Base-by-base conservation (phyloP, 2,329 filamentous ascomycete genomes). In the Colletotrichum kahawae region DNA sequence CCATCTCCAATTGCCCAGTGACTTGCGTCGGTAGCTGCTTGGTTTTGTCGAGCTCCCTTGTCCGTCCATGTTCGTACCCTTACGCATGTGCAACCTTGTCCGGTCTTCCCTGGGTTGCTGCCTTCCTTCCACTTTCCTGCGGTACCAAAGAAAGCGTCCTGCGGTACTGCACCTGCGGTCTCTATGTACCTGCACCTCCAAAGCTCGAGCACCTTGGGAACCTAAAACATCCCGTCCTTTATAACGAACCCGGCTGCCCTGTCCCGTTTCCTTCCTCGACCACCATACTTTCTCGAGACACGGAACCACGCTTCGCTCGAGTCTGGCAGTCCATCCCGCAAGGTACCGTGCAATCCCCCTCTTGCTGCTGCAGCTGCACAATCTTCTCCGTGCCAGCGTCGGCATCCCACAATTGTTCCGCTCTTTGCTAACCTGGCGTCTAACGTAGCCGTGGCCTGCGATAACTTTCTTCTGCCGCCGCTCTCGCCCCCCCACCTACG, bases 181-280 rank as follows among this genome's bases (percentile, higher is more conserved):
- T 51, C 43, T 24, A 51, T 21, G 43, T n/a, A 51, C 43, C 43
- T 51, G 43, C 43, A 51, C 43, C n/a, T 51, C 21, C 59, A 27
- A 21, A 66, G 70, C 64, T 72, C 64, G 64, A 71, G 70, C 64
- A 54, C 31, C 38, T 43, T 51, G 64, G 66, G 67, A 73, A 69
- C 70, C 70, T 56, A 63, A 70, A 64, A 38, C 57, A 63, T 38
- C 36, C n/a, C 24, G 51, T 51, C 43, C 68, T 73, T 70, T 73
- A 43, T 73, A 51, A 51, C 43, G 66, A 73, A 73, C 71, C 57
- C 66, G 56, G 67, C 43, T 51, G n/a, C 43, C 48, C 66, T 16
- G 27, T 12, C 66, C 71, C 57, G 21, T 48, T 33, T 59, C 34
- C 59, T 54, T 27, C 27, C 14, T 51, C 13, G 27, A 29, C 67